Evolutionary conservation across 768 basidiomycete genomes (phyloP).

Genomic region (Mycena metata): DNA sequence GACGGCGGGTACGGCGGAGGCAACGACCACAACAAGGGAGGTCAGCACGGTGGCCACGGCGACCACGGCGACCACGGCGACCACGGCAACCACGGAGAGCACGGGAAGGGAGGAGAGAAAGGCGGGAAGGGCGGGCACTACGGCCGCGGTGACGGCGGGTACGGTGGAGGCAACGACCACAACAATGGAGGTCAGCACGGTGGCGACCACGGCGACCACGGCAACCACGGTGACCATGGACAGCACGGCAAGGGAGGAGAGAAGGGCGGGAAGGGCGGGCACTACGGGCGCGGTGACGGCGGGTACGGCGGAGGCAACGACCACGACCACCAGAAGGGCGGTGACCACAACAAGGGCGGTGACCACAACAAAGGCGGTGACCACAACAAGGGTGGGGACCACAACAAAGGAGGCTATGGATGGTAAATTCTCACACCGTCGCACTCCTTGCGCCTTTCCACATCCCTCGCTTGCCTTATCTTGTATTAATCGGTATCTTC

Average conservation of each 20-base stretch:
- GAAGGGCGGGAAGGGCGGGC: not conserved
- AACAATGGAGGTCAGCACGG: too few species aligned
- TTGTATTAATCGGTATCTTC: not conserved
- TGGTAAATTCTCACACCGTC: not conserved
- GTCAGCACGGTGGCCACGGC: not conserved
- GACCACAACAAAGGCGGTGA: not conserved
- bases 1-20: not conserved
- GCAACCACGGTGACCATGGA: not conserved
- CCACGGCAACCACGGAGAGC: not conserved
- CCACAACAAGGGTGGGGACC: not conserved
- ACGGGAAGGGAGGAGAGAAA: not conserved
- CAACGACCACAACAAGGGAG: not conserved
- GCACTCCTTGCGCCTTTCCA: too few species aligned
- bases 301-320: not conserved
- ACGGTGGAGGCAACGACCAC: not conserved
- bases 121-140: not conserved
- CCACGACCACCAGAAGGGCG: not conserved
- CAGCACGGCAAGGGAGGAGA: constrained; percentile 8
- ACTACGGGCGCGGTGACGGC: not conserved
- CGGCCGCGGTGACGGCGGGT: not conserved
- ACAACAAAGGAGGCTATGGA: constrained; percentile 7
- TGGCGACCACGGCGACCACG: too few species aligned
- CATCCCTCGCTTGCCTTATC: not conserved
- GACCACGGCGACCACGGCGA: not conserved
- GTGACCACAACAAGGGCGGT: not conserved